phyloP scores from a whole-genome alignment of 495 filamentous ascomycete species.

The Hypomontagnella submonticulosa region DNA sequence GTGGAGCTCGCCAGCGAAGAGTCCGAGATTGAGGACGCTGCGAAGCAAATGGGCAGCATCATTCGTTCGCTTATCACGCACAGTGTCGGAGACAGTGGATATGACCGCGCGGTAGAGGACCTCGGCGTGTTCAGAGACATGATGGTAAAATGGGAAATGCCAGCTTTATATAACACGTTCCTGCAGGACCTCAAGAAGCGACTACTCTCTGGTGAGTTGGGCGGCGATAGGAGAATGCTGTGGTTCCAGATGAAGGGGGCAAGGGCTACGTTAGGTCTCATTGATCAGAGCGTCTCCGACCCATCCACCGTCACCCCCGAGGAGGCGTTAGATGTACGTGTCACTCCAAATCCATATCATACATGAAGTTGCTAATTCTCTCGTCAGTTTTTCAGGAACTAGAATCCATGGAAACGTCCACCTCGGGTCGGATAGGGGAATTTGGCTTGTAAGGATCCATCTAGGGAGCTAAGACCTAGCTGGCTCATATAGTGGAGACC shows the following conservation, averaged over 20 bases:
- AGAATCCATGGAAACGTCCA: not conserved
- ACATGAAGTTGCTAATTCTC: constrained; percentile 23
- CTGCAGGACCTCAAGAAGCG: constrained; percentile 76
- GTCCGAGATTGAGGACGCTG: constrained; percentile 71
- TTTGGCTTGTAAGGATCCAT: too few relatives aligned
- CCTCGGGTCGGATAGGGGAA: not conserved
- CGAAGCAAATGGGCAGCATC: constrained; percentile 77
- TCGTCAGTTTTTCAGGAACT: constrained; percentile 43
- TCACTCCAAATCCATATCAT: not conserved
- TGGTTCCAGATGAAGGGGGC: constrained; percentile 78
- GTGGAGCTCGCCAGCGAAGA: constrained; percentile 71
- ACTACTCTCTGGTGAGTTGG: constrained; percentile 75
- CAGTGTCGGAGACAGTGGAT: constrained; percentile 79
- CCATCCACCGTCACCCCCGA: constrained; percentile 71
- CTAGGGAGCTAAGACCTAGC: too few relatives aligned
- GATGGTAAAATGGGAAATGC: constrained; percentile 78
- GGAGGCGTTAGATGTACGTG: constrained; percentile 71
- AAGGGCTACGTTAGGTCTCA: constrained; percentile 74
- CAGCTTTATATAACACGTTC: constrained; percentile 80
- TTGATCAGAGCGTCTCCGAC: constrained; percentile 70
- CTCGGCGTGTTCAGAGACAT: constrained; percentile 82
- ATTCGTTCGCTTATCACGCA: constrained; percentile 74
- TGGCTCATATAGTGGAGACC: too few relatives aligned
- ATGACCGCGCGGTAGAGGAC: constrained; percentile 79
- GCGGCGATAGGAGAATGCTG: constrained; percentile 83